Evolutionary conservation across 73 alveolate species (phyloP).

Genomic region (Paramecium primaurelia): DNA sequence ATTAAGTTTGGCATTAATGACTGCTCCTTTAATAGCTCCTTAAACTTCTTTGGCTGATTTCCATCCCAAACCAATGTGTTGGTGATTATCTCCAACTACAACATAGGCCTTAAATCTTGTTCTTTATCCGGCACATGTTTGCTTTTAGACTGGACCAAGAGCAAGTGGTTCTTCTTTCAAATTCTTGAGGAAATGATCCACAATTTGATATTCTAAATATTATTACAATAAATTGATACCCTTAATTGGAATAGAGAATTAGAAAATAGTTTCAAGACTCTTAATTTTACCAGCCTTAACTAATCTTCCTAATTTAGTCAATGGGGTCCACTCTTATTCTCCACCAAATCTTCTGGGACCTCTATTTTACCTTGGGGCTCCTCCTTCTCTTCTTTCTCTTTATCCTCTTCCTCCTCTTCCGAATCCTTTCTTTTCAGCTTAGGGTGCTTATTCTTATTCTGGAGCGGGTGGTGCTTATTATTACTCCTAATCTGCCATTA

Average conservation of each 20-base stretch:
- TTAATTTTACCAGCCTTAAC: conserved; percentile 95
- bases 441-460: not conserved
- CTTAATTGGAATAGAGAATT: conserved; percentile 99
- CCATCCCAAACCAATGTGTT: conserved; percentile 99
- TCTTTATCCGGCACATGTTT: conserved; percentile 99
- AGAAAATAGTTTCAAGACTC: conserved; percentile 98
- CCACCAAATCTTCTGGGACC: conserved; percentile 93
- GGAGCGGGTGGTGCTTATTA: conserved; percentile 23
- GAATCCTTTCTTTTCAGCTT: conserved; percentile 49
- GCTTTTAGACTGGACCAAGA: conserved; percentile 99
- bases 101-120: conserved; percentile 99
- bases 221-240: conserved; percentile 87
- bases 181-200: conserved; percentile 79
- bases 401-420: conserved; percentile 60
- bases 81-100: conserved; percentile 97
- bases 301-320: conserved; percentile 99
- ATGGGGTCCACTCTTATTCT: conserved; percentile 98
- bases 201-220: conserved; percentile 72
- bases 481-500: not conserved
- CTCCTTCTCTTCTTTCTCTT: conserved; percentile 73
- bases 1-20: conserved; percentile 97
- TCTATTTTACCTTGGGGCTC: conserved; percentile 83
- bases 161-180: conserved; percentile 99
- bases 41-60: conserved; percentile 99
- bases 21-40: conserved; percentile 99